phyloP scores from a whole-genome alignment of 306 rosid genomes.

The Casuarina cunninghamiana region DNA sequence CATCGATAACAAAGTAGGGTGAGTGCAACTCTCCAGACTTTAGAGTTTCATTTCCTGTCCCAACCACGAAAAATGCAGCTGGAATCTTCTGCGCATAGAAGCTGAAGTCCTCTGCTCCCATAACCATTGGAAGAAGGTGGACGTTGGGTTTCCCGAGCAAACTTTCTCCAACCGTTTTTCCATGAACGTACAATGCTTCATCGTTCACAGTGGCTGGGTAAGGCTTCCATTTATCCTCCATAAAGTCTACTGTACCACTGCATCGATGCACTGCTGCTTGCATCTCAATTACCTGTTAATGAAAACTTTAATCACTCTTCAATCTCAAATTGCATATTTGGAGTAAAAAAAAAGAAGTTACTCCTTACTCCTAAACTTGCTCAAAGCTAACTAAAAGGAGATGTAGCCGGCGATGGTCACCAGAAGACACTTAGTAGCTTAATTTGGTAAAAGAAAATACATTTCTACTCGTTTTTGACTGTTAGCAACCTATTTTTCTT shows the following conservation, averaged over 20 bases:
- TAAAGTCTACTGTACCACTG: conserved; percentile 43
- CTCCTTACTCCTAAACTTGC: too few relatives aligned
- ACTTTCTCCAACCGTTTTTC: conserved; percentile 40
- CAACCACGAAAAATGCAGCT: conserved; percentile 37
- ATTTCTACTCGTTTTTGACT: too few relatives aligned
- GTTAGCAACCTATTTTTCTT: too few relatives aligned
- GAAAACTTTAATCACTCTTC: background rate
- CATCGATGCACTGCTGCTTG: conserved; percentile 50
- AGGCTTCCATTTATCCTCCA: conserved; percentile 37
- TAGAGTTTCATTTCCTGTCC: conserved; percentile 36
- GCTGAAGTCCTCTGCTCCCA: conserved; percentile 60
- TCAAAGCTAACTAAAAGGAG: too few relatives aligned
- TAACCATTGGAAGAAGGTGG: conserved; percentile 30
- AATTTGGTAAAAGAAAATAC: too few relatives aligned
- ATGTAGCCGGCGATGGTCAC: too few relatives aligned
- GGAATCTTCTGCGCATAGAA: conserved; percentile 46
- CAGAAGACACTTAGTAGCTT: too few relatives aligned
- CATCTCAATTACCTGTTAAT: conserved; percentile 35
- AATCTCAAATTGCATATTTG: background rate
- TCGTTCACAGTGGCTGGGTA: conserved; percentile 51
- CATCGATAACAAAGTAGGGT: conserved; percentile 46
- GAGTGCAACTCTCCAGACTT: conserved; percentile 37
- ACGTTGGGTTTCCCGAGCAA: conserved; percentile 47
- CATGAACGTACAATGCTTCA: conserved; percentile 40
- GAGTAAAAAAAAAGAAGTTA: background rate